Evolutionary conservation across 2,329 filamentous ascomycete genomes (phyloP), one percentile per base, ranked within the genome.

Genomic region (Fusarium sp.): DNA sequence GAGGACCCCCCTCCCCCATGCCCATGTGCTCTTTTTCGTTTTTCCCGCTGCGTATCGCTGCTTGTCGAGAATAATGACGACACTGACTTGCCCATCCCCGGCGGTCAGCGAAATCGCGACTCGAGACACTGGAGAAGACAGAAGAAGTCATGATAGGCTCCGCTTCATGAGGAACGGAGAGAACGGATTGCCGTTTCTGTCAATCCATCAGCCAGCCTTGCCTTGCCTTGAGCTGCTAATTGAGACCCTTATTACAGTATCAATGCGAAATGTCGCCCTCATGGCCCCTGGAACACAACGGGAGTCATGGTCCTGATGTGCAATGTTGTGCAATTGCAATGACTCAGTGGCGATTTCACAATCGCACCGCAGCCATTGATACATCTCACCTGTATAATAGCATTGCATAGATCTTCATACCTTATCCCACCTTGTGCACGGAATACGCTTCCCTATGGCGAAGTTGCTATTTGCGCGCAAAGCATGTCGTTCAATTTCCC

Each of bases 71-170:
- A 57, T 36, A 38, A 77, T 77, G 75, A 77, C 75, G 75, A 77
- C 75, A 77, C 71, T 75, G 75, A 68, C 41, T 63, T 50, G 59
- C 20, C 67, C 60, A 66, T 65, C 67, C 69, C 60, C 56, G 75
- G 75, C 75, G 75, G 75, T 77, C 75, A 77, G 75, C 74, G 61
- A 72, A 75, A 76, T 68, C 70, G 49, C 71, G 71, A 75, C 74
- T 75, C 70, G 69, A 72, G 69, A 69, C 54, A 69, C 71, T 71
- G 70, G 71, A 73, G 66, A 71, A 59, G 46, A 53, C 49, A 29
- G 62, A 47, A 41, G 46, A 44, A 44, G 27, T 53, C 46, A 44
- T 58, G 53, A 62, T 54, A 25, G 47, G 65, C 45, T 61, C 69
- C 69, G 69, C 65, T 57, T 20, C 27, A 46, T 52, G 53, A 49